Percentiles rank a stretch among this genome's conserved stretches.
Evolutionary conservation across 2,329 filamentous ascomycete species (phyloP).

Genomic region (Chalaropsis thielavioides): DNA sequence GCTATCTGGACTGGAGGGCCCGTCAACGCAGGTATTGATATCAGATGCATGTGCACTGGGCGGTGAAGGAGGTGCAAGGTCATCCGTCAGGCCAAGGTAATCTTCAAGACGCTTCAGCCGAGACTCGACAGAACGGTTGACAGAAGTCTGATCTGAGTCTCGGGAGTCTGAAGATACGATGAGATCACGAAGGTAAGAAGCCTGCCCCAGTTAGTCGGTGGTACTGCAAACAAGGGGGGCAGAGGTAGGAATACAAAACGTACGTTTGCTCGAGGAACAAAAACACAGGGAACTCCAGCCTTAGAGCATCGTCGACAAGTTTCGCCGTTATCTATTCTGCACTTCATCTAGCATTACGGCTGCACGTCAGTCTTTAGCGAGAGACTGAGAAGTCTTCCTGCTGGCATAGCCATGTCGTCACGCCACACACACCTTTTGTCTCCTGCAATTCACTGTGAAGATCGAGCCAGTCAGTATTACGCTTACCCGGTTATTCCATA

Average conservation of each 20-base stretch:
- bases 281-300: conserved; percentile 27
- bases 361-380: conserved; percentile 21
- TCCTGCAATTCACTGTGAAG: conserved; percentile 8
- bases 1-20: conserved; percentile 12
- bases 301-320: conserved; percentile 26
- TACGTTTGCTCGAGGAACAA: conserved; percentile 29
- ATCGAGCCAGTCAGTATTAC: neutral
- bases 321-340: conserved; percentile 25
- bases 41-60: neutral
- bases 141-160: conserved; percentile 17
- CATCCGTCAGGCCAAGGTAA: conserved; percentile 20
- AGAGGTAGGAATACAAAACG: conserved; percentile 16
- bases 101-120: conserved; percentile 22
- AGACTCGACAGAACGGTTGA: conserved; percentile 16
- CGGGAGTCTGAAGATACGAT: conserved; percentile 17
- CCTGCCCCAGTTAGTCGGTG: conserved; percentile 12
- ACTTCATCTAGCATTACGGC: conserved; percentile 24
- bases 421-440: conserved; percentile 4
- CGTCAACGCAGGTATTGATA: neutral
- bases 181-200: conserved; percentile 14
- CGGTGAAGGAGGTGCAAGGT: conserved; percentile 19
- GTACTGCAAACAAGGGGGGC: neutral
- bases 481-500: too few relatives aligned
- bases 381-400: conserved; percentile 4
- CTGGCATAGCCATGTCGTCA: neutral